Evolutionary conservation across 1,284 basidiomycete species (phyloP).

Genomic region (Chalciporus piperatoides): DNA sequence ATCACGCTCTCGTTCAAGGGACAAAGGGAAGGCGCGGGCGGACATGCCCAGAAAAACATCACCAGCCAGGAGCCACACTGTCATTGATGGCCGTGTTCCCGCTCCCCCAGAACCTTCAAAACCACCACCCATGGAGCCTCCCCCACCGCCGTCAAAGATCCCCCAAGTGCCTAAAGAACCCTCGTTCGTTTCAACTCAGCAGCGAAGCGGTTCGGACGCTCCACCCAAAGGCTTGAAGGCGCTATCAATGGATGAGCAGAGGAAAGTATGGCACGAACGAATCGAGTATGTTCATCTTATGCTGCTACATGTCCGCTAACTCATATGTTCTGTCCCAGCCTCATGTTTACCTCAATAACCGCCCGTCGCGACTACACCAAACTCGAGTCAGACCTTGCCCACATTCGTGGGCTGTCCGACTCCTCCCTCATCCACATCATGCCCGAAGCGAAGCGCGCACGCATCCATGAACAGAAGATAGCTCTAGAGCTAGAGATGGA

Average conservation of each 20-base stretch:
- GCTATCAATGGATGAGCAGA: slow-evolving; percentile 31
- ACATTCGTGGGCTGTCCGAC: slow-evolving; percentile 16
- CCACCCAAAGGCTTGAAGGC: slow-evolving; percentile 11
- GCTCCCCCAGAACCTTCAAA: slow-evolving; percentile 18
- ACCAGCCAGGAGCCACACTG: slow-evolving; percentile 3
- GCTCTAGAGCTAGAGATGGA: slow-evolving; percentile 23
- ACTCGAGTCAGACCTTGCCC: slow-evolving; percentile 30
- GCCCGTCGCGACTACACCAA: slow-evolving; percentile 30
- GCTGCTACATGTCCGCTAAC: background rate
- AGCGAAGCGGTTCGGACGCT: background rate
- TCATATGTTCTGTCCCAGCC: slow-evolving; percentile 14
- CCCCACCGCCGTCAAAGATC: slow-evolving; percentile 14
- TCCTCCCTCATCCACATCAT: slow-evolving; percentile 20
- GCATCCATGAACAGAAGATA: slow-evolving; percentile 17
- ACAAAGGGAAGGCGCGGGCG: slow-evolving; percentile 5
- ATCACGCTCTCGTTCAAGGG: slow-evolving; percentile 20
- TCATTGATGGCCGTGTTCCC: background rate
- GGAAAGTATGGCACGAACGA: slow-evolving; percentile 31
- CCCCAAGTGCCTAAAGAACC: slow-evolving; percentile 21
- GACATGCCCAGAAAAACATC: slow-evolving; percentile 3
- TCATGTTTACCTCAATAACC: slow-evolving; percentile 32
- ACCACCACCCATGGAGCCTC: slow-evolving; percentile 20
- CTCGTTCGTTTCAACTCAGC: slow-evolving; percentile 16
- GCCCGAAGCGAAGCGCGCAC: slow-evolving; percentile 15
- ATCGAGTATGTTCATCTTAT: slow-evolving; percentile 26